Base-by-base conservation (phyloP, 2,329 filamentous ascomycete genomes). In the Ophiostoma australiae region DNA sequence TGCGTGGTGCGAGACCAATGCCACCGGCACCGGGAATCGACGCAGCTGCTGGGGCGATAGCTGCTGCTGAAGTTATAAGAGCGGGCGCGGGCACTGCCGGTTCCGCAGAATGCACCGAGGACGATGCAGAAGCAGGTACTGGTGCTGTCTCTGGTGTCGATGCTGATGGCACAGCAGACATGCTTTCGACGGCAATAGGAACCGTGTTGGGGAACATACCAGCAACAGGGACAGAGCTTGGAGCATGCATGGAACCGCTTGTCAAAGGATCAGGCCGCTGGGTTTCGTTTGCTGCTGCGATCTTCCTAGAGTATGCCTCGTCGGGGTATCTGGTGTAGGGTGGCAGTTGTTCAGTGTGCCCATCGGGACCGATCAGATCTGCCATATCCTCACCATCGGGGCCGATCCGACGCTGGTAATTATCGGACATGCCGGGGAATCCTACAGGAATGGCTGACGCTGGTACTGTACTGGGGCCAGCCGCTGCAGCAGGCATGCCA, bases 311-410 rank as follows among this genome's bases (percentile, higher is more conserved):
- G 79, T 80, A 89, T 0, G 83, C 83, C 71, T 92, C 90, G 69
- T 96, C 91, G 2, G 94, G 92, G 79, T 96, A 97, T 78, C 93
- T 86, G 17, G 92, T 92, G 78, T 98, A 98, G 0, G 94, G 94
- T 15, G 94, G 94, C 23, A 97, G 82, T 78, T 97, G 92, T 79
- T 98, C 94, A 1, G 91, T 90, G 77, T 97, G 93, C 0, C 94
- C 94, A 76, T 97, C 89, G 0, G 91, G 91, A 1, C 93, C 93
- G 69, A 97, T 90, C 70, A 97, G 87, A 78, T 94, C 93, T 67
- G 90, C 92, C n/a, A 87, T 83, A 75, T 97, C 94, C 80, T 97
- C 93, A 69, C 92, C 92, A 71, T 93, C 91, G 0, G 92, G 90
- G 0, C 91, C 91, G 69, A 92, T 80, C 69, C 90, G 88, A 73